These are phyloP conservation scores for Cornus kousa DNA, from an alignment of 148 eudicot genomes.

Conservation along the genomic window DNA sequence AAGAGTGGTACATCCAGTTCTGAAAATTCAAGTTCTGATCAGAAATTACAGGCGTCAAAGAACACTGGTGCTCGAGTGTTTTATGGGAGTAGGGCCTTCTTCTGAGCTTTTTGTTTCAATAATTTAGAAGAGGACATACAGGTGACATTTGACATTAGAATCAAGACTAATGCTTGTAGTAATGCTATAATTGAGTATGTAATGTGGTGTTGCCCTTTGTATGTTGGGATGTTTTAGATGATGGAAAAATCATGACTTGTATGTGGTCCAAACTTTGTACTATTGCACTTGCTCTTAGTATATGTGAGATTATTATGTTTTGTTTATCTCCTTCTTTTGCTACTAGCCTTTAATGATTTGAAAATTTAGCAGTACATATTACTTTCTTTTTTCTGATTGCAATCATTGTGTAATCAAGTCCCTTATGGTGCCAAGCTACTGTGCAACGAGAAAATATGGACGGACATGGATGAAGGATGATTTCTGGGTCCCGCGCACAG, in stretches of 20 bases:
- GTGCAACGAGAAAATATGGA: background rate
- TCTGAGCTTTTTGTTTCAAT: constrained; percentile 40
- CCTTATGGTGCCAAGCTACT: background rate
- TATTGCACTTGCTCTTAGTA: constrained; percentile 20
- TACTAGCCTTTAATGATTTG: background rate
- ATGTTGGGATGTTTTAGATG: constrained; percentile 27
- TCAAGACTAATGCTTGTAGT: constrained; percentile 39
- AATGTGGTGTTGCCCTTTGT: constrained; percentile 28
- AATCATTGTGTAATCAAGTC: constrained; percentile 17
- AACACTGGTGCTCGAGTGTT: constrained; percentile 70
- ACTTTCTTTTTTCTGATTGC: constrained; percentile 8
- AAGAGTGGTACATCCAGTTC: constrained; percentile 60
- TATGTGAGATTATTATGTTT: constrained; percentile 7
- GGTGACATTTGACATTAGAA: constrained; percentile 66
- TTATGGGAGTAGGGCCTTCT: constrained; percentile 98
- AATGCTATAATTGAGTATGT: constrained; percentile 27
- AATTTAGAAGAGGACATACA: constrained; percentile 23
- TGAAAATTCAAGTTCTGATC: constrained; percentile 64
- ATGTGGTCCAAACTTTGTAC: constrained; percentile 22
- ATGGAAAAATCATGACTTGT: constrained; percentile 29
- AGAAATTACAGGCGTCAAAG: constrained; percentile 57
- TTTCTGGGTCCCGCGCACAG: background rate
- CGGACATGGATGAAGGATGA: no score
- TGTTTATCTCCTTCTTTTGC: background rate
- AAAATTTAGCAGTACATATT: background rate